Conservation (phyloP, 2,329 filamentous ascomycete species). For the Colletotrichum camelliae region DNA sequence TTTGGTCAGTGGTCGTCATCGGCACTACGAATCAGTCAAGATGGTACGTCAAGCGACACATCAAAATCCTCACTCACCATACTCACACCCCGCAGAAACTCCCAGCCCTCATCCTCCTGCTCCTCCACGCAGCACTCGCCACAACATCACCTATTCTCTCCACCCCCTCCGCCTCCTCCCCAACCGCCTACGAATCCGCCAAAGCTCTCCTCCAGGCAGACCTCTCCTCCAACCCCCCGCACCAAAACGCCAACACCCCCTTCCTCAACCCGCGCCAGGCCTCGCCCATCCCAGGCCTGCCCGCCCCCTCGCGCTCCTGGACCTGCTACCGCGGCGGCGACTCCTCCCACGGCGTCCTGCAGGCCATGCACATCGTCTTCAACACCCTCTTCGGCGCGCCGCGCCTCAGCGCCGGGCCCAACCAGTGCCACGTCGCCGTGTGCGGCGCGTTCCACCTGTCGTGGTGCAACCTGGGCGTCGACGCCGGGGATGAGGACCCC, state of each 20-base stretch:
- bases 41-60: background rate
- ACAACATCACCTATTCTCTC: background rate
- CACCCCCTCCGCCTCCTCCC: background rate
- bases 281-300: background rate
- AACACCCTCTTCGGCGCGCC: background rate
- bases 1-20: background rate
- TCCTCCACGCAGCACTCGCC: background rate
- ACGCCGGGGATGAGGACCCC: background rate
- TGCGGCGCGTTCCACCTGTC: background rate
- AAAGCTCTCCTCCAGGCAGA: background rate
- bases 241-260: background rate
- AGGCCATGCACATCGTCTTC: background rate
- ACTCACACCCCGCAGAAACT: background rate
- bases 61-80: background rate
- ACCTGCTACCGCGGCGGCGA: background rate
- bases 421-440: background rate
- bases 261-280: background rate
- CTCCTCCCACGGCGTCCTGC: background rate
- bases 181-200: background rate
- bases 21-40: background rate
- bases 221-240: background rate
- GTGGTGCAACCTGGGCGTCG: background rate
- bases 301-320: background rate
- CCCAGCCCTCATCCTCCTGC: background rate
- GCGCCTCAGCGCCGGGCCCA: background rate